A percentile compares a stretch with the other conserved stretches of the same genome.
Evolutionary conservation across 2,329 filamentous ascomycete species (phyloP).

Genomic region (Dactylonectria macrodidyma): DNA sequence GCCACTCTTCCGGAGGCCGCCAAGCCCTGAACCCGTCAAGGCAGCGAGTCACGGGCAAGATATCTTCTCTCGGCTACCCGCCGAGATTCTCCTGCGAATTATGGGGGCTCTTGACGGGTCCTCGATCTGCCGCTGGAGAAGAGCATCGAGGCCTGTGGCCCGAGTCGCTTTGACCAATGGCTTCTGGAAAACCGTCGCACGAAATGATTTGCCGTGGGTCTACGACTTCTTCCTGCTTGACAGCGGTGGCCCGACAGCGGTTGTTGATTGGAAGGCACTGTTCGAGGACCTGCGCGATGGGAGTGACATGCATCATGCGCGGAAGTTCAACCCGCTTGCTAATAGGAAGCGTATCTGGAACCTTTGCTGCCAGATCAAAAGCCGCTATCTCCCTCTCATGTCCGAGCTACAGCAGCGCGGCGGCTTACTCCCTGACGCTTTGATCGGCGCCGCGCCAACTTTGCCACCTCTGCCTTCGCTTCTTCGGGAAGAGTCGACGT

Average conservation of each 20-base stretch:
- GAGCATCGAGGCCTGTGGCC: neutral
- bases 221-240: neutral
- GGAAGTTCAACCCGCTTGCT: neutral
- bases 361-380: neutral
- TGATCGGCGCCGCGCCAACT: no score
- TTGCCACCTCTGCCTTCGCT: no score
- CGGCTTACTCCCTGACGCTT: no score
- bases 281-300: neutral
- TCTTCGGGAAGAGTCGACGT: no score
- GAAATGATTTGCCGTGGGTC: constrained; percentile 5
- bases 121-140: neutral
- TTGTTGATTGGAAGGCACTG: constrained; percentile 1
- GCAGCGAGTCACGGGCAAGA: neutral
- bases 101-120: constrained; percentile 5
- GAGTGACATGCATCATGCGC: neutral
- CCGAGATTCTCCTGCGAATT: neutral
- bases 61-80: constrained; percentile 1
- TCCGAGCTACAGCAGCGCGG: no score
- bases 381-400: neutral
- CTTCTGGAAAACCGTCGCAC: neutral
- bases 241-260: neutral
- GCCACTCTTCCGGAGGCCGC: neutral
- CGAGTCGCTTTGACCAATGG: neutral
- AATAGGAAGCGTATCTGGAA: constrained; percentile 4
- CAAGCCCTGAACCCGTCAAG: neutral